Evolutionary conservation across 2,329 filamentous ascomycete species (phyloP).

Genomic region (Madurella fahalii): DNA sequence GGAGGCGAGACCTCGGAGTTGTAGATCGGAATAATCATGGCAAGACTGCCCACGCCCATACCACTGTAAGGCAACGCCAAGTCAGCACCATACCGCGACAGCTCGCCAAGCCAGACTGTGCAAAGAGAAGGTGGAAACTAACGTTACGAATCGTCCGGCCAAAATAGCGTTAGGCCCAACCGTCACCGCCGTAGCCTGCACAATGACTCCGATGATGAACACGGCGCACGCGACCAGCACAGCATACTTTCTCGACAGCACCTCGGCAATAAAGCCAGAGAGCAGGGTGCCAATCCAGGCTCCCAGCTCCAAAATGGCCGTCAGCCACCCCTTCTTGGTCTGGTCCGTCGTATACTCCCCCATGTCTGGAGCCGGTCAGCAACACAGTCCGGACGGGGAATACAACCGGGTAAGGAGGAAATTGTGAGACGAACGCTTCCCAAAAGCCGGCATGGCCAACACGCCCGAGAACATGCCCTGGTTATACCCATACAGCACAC

Average conservation of each 20-base stretch:
- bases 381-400: not conserved
- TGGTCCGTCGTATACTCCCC: slow-evolving; percentile 48
- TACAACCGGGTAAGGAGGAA: not conserved
- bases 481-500: slow-evolving; percentile 66
- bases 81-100: not conserved
- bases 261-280: slow-evolving; percentile 68
- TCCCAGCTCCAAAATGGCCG: slow-evolving; percentile 68
- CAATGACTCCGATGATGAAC: slow-evolving; percentile 66
- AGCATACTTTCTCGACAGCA: slow-evolving; percentile 63
- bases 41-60: slow-evolving; percentile 65
- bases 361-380: slow-evolving; percentile 43
- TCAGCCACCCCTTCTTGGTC: slow-evolving; percentile 57
- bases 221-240: slow-evolving; percentile 62
- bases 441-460: slow-evolving; percentile 52
- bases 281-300: slow-evolving; percentile 72
- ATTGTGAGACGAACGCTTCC: slow-evolving; percentile 39
- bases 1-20: slow-evolving; percentile 48
- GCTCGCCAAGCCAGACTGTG: not conserved
- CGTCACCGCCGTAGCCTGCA: slow-evolving; percentile 60
- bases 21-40: slow-evolving; percentile 54
- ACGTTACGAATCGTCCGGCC: slow-evolving; percentile 67
- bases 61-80: slow-evolving; percentile 35
- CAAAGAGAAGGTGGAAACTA: slow-evolving; percentile 20
- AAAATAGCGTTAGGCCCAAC: slow-evolving; percentile 59
- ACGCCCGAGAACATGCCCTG: slow-evolving; percentile 75